phyloP scores from a whole-genome alignment of 2,329 filamentous ascomycete species.

The Diplodia intermedia region DNA sequence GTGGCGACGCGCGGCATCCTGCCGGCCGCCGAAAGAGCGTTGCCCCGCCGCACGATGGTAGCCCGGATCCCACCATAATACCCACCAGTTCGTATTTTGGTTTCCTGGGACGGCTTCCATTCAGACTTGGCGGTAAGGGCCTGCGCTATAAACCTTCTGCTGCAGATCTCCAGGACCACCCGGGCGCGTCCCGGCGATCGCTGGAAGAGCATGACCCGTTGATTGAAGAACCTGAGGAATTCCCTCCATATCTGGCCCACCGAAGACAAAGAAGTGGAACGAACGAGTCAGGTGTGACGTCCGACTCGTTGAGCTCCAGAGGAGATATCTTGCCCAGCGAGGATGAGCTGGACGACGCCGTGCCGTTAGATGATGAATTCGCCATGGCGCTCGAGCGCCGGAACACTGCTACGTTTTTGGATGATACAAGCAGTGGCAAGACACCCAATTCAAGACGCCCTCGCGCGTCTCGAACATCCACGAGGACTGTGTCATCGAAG shows the following conservation, averaged over 20 bases:
- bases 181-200: constrained; percentile 60
- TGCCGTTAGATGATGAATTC: constrained; percentile 93
- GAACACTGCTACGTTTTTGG: constrained; percentile 62
- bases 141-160: constrained; percentile 89
- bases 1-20: constrained; percentile 49
- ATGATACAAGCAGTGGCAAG: constrained; percentile 74
- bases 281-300: constrained; percentile 78
- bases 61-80: constrained; percentile 82
- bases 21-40: constrained; percentile 61
- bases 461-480: constrained; percentile 56
- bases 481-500: constrained; percentile 54
- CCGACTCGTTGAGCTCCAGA: constrained; percentile 83
- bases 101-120: constrained; percentile 83
- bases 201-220: constrained; percentile 76
- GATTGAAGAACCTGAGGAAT: constrained; percentile 66
- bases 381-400: constrained; percentile 80
- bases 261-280: constrained; percentile 76
- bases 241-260: constrained; percentile 46
- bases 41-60: constrained; percentile 57
- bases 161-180: constrained; percentile 88
- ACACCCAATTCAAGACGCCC: constrained; percentile 52
- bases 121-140: constrained; percentile 78
- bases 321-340: constrained; percentile 93
- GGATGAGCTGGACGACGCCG: constrained; percentile 83
- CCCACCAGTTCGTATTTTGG: constrained; percentile 85